These are phyloP conservation scores for Kwoniella dejecticola DNA, from an alignment of 768 basidiomycete genomes.

Conservation along the genomic window DNA sequence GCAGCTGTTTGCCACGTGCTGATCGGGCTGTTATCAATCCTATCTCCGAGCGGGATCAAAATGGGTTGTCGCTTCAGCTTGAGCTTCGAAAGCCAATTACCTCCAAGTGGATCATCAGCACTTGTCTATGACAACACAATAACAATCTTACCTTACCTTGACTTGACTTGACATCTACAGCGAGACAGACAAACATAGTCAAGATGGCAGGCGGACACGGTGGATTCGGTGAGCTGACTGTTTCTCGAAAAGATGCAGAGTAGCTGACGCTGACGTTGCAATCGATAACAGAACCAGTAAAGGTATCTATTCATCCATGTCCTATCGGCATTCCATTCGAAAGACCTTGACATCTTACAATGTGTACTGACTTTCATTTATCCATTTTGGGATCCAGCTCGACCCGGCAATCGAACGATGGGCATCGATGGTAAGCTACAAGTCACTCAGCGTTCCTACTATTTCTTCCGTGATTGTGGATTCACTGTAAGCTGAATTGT, in stretches of 20 bases:
- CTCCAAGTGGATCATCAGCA: slow-evolving; percentile 13
- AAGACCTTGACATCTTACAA: too few species aligned
- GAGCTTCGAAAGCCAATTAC: slow-evolving; percentile 11
- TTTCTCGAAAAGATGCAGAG: not conserved
- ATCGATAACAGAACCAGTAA: slow-evolving; percentile 25
- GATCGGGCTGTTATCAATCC: not conserved
- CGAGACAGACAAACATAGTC: slow-evolving; percentile 9
- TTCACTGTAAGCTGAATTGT: too few species aligned
- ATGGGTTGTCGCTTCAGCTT: not conserved
- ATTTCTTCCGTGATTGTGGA: too few species aligned
- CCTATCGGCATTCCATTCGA: too few species aligned
- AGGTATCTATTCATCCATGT: slow-evolving; percentile 12
- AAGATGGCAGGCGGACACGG: slow-evolving; percentile 70
- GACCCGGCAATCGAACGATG: slow-evolving; percentile 66
- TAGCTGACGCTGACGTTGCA: slow-evolving; percentile 5
- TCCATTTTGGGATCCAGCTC: slow-evolving; percentile 57
- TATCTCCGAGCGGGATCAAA: slow-evolving; percentile 12
- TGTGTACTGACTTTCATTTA: too few species aligned
- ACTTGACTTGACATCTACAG: not conserved
- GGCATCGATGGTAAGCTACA: slow-evolving; percentile 62
- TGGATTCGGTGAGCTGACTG: slow-evolving; percentile 48
- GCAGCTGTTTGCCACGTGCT: not conserved
- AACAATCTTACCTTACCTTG: not conserved
- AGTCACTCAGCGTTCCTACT: too few species aligned
- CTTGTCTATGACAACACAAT: not conserved